A percentile compares a stretch with the other conserved stretches of the same genome.
phyloP scores from a whole-genome alignment of 495 filamentous ascomycete species.

The Neurospora terricola region DNA sequence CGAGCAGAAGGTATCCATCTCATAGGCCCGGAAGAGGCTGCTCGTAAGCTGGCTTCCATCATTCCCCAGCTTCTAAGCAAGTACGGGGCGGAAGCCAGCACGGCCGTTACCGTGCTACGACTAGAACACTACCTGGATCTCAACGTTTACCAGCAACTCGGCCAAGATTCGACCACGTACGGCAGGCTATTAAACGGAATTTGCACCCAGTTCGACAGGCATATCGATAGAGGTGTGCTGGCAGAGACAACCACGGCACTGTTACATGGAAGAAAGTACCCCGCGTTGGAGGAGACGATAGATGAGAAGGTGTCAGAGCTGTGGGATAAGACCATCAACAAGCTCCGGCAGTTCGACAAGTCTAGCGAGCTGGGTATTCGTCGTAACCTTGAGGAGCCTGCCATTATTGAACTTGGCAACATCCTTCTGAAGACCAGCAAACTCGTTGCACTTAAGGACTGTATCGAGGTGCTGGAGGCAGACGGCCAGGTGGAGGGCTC shows the following conservation, averaged over 20 bases:
- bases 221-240: slow-evolving; percentile 78
- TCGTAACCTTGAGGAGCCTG: slow-evolving; percentile 47
- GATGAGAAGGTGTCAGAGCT: slow-evolving; percentile 68
- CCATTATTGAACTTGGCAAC: slow-evolving; percentile 62
- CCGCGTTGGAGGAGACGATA: slow-evolving; percentile 76
- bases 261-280: slow-evolving; percentile 73
- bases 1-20: slow-evolving; percentile 38
- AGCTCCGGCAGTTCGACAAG: slow-evolving; percentile 56
- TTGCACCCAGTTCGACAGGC: slow-evolving; percentile 83
- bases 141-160: slow-evolving; percentile 78
- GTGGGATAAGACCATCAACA: slow-evolving; percentile 73
- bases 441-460: slow-evolving; percentile 71
- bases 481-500: slow-evolving; percentile 41
- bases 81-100: slow-evolving; percentile 78
- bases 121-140: slow-evolving; percentile 83
- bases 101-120: slow-evolving; percentile 73
- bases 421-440: slow-evolving; percentile 77
- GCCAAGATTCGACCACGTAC: slow-evolving; percentile 76
- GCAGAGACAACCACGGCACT: slow-evolving; percentile 73
- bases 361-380: slow-evolving; percentile 54
- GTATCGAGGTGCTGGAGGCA: slow-evolving; percentile 59
- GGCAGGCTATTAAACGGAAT: slow-evolving; percentile 81
- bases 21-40: slow-evolving; percentile 63
- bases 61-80: slow-evolving; percentile 85
- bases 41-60: slow-evolving; percentile 59